Conservation (phyloP, 805 yeast species). For the Citeromyces nyonsensis region DNA sequence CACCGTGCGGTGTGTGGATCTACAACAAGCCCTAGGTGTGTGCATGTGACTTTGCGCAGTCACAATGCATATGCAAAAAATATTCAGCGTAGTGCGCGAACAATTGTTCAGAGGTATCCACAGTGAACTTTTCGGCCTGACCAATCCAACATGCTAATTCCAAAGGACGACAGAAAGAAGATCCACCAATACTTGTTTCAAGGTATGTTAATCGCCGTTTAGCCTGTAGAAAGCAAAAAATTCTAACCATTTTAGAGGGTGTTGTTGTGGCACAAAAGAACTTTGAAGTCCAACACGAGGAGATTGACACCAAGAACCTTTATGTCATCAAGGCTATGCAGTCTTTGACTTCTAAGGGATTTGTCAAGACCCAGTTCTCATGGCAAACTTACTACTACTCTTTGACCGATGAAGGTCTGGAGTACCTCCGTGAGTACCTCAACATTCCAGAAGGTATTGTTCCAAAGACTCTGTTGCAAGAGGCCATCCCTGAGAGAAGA, state of each 20-base stretch:
- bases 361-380: slow-evolving; percentile 98
- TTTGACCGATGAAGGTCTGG: slow-evolving; percentile 99
- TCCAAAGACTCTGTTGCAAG: slow-evolving; percentile 96
- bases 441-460: slow-evolving; percentile 97
- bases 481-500: slow-evolving; percentile 67
- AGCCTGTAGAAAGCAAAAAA: background rate
- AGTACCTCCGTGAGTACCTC: slow-evolving; percentile 94
- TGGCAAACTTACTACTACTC: slow-evolving; percentile 99
- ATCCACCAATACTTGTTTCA: slow-evolving; percentile 98
- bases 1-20: no score
- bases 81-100: no score
- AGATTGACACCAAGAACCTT: slow-evolving; percentile 95
- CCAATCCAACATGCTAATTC: slow-evolving; percentile 76
- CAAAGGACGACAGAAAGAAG: slow-evolving; percentile 99
- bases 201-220: slow-evolving; percentile 42
- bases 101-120: no score
- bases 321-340: slow-evolving; percentile 98
- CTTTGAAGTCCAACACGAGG: slow-evolving; percentile 96
- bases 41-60: no score
- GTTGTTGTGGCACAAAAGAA: slow-evolving; percentile 99
- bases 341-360: slow-evolving; percentile 97
- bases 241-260: slow-evolving; percentile 67
- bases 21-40: no score
- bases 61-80: no score
- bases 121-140: no score